These are phyloP conservation scores for Extremus antarcticus DNA, from an alignment of 495 filamentous ascomycete species.

Conservation along the genomic window DNA sequence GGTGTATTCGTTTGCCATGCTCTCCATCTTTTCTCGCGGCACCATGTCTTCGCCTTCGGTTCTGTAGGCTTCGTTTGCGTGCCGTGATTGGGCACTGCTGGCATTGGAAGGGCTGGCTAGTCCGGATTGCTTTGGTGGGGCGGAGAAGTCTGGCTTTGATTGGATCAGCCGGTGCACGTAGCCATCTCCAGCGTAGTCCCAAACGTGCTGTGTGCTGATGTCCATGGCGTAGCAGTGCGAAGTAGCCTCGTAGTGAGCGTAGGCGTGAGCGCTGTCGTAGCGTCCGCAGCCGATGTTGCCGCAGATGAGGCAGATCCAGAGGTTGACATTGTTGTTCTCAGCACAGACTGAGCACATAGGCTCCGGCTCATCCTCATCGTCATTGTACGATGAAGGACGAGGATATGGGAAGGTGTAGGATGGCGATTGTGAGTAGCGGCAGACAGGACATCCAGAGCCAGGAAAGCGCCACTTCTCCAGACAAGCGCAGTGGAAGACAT, in stretches of 20 bases:
- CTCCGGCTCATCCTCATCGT: slow-evolving; percentile 29
- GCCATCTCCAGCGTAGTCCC: slow-evolving; percentile 90
- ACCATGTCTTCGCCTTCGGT: slow-evolving; percentile 54
- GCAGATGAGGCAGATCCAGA: slow-evolving; percentile 87
- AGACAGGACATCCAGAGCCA: slow-evolving; percentile 86
- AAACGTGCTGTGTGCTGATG: slow-evolving; percentile 82
- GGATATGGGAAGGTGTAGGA: slow-evolving; percentile 21
- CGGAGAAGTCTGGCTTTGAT: slow-evolving; percentile 49
- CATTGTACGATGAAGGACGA: slow-evolving; percentile 22
- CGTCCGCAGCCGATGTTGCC: slow-evolving; percentile 87
- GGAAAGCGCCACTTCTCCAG: slow-evolving; percentile 75
- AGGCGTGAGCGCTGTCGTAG: slow-evolving; percentile 89
- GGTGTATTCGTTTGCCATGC: slow-evolving; percentile 85
- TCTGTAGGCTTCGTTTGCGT: slow-evolving; percentile 23
- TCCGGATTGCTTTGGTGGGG: slow-evolving; percentile 5
- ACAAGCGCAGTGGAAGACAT: slow-evolving; percentile 96
- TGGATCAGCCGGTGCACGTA: slow-evolving; percentile 95
- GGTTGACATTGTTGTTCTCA: slow-evolving; percentile 66
- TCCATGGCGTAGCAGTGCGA: slow-evolving; percentile 87
- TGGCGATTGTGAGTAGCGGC: slow-evolving; percentile 62
- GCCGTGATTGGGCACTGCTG: slow-evolving; percentile 29
- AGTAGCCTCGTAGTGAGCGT: slow-evolving; percentile 83
- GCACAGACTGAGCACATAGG: slow-evolving; percentile 64
- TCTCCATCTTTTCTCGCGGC: slow-evolving; percentile 81
- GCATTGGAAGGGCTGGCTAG: slow-evolving; percentile 34